Percentiles rank a stretch among this genome's conserved stretches.
phyloP scores from a whole-genome alignment of 139 green algal species.

The Desmodesmus armatus region DNA sequence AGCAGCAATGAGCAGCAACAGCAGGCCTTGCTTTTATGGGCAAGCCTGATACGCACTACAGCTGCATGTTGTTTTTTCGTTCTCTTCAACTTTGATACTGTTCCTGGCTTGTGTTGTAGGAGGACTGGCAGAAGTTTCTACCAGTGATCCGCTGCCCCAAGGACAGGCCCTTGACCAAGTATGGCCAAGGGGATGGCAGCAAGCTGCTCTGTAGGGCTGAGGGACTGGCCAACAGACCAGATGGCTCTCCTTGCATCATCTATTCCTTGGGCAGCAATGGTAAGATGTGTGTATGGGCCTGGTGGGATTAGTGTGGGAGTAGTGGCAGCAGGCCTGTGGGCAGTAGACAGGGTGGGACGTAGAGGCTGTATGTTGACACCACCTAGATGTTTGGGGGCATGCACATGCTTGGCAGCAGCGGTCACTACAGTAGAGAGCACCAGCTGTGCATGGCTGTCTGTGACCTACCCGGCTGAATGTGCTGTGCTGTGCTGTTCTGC shows the following conservation, averaged over 20 bases:
- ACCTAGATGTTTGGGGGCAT: too few species aligned
- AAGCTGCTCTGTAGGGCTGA: background rate
- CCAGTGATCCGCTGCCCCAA: background rate
- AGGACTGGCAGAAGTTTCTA: background rate
- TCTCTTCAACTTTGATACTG: background rate
- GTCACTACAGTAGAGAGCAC: too few species aligned
- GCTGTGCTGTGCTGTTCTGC: background rate
- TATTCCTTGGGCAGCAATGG: constrained; percentile 7
- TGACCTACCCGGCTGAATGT: background rate
- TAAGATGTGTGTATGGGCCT: background rate
- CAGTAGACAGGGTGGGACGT: background rate
- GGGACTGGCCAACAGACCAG: too few species aligned
- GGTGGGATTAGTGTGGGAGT: background rate
- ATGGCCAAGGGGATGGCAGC: background rate
- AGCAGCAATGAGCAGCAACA: too few species aligned
- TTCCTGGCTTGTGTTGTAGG: background rate
- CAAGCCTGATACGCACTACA: background rate
- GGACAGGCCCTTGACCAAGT: background rate
- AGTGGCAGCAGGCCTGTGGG: background rate
- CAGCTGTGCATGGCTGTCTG: background rate
- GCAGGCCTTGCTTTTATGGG: too few species aligned
- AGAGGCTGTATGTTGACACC: background rate
- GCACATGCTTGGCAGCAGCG: too few species aligned
- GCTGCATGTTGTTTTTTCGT: background rate
- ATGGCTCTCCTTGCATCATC: constrained; percentile 2